A percentile compares a stretch with the other conserved stretches of the same genome.
phyloP scores from a whole-genome alignment of 306 rosid genomes.

The Malus asiatica region DNA sequence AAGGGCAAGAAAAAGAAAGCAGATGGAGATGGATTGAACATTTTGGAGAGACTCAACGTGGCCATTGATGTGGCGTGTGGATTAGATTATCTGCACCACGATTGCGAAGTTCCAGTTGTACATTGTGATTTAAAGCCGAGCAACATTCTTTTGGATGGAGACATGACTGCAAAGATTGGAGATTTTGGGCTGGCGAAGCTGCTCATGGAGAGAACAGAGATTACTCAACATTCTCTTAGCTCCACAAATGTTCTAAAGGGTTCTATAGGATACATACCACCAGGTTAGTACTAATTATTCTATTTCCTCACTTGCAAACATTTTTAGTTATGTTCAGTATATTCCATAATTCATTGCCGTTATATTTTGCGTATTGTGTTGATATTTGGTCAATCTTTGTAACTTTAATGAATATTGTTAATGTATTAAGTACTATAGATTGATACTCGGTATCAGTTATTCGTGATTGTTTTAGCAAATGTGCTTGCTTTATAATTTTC shows the following conservation, averaged over 20 bases:
- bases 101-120: constrained; percentile 49
- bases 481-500: background rate
- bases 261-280: constrained; percentile 78
- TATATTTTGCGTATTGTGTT: background rate
- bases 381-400: background rate
- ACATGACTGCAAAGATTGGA: constrained; percentile 63
- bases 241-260: constrained; percentile 51
- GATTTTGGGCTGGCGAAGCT: constrained; percentile 68
- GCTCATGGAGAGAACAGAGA: constrained; percentile 29
- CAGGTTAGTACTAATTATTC: constrained; percentile 31
- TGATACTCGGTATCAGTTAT: background rate
- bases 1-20: constrained; percentile 35
- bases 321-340: background rate
- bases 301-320: background rate
- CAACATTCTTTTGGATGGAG: constrained; percentile 53
- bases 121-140: constrained; percentile 82
- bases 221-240: constrained; percentile 24
- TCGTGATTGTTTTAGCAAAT: background rate
- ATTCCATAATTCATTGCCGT: background rate
- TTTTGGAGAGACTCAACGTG: constrained; percentile 53
- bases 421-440: background rate
- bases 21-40: constrained; percentile 37
- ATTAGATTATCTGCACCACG: constrained; percentile 60
- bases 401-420: background rate
- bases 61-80: constrained; percentile 57